Percentiles rank a stretch among this genome's conserved stretches.
Conservation (phyloP, 2,329 filamentous ascomycete genomes). For the Exophiala aquamarina region DNA sequence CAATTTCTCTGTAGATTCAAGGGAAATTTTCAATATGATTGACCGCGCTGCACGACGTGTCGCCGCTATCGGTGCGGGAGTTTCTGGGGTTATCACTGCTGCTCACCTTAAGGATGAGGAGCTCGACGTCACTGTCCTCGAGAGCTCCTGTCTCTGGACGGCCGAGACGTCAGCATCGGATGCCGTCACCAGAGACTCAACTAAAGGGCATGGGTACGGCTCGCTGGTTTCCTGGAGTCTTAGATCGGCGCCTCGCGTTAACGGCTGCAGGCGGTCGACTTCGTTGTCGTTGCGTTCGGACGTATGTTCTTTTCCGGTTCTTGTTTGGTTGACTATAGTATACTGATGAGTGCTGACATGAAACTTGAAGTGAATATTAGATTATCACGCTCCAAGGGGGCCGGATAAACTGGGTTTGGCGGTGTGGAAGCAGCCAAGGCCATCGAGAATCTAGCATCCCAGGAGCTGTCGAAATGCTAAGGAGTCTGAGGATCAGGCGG, state of each 20-base stretch:
- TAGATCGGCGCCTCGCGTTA: constrained; percentile 3
- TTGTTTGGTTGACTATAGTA: no score
- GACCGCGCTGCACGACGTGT: constrained; percentile 30
- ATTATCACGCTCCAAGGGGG: constrained; percentile 53
- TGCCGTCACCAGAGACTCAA: neutral
- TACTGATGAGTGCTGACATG: no score
- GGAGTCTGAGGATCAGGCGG: constrained; percentile 44
- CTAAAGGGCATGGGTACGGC: no score
- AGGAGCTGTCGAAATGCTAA: constrained; percentile 51
- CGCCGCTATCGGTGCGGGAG: constrained; percentile 52
- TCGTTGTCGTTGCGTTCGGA: constrained; percentile 52
- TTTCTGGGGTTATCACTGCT: constrained; percentile 51
- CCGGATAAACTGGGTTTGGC: constrained; percentile 50
- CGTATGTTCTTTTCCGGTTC: constrained; percentile 21
- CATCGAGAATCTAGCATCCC: constrained; percentile 49
- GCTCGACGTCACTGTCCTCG: constrained; percentile 54
- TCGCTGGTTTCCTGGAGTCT: no score
- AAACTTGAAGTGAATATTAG: no score
- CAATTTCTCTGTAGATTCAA: no score
- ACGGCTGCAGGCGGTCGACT: constrained; percentile 43
- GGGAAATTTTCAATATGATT: constrained; percentile 7
- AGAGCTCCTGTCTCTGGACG: constrained; percentile 51
- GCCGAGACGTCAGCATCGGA: constrained; percentile 50
- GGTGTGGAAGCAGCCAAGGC: constrained; percentile 47
- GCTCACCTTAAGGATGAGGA: constrained; percentile 46